Evolutionary conservation across 1,284 basidiomycete species (phyloP).

Genomic region (Hortiboletus rubellus): DNA sequence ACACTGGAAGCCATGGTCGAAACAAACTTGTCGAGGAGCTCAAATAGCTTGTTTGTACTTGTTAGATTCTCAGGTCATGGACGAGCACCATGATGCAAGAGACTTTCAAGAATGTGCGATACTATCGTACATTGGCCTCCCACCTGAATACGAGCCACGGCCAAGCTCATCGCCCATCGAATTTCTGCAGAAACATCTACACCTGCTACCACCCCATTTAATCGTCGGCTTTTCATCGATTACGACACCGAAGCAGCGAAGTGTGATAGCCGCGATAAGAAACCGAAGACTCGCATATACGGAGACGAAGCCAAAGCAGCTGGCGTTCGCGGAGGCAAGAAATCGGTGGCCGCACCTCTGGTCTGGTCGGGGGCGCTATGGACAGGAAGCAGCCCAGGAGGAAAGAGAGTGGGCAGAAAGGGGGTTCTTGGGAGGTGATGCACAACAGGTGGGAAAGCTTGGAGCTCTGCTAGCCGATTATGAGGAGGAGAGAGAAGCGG

Average conservation of each 20-base stretch:
- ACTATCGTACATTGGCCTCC: conserved; percentile 64
- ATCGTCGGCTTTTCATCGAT: conserved; percentile 56
- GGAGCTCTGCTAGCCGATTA: conserved; percentile 64
- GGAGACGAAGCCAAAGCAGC: conserved; percentile 51
- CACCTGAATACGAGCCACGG: conserved; percentile 54
- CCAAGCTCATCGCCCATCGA: conserved; percentile 58
- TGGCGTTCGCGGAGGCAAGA: conserved; percentile 52
- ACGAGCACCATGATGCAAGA: too few species aligned
- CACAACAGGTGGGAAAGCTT: conserved; percentile 67
- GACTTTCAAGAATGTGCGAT: conserved; percentile 44
- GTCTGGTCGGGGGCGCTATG: conserved; percentile 51
- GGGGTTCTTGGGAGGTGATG: conserved; percentile 58
- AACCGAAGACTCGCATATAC: conserved; percentile 68
- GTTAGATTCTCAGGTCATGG: conserved; percentile 7
- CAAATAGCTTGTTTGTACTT: conserved; percentile 24
- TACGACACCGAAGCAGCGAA: conserved; percentile 67
- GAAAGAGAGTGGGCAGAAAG: conserved; percentile 67
- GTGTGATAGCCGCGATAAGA: conserved; percentile 58
- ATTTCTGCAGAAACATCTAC: conserved; percentile 61
- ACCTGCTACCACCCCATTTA: conserved; percentile 67
- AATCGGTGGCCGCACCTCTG: conserved; percentile 65
- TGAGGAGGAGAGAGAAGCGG: conserved; percentile 72
- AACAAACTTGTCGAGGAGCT: neutral
- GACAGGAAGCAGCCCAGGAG: conserved; percentile 56
- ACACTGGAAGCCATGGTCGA: conserved; percentile 9